These are phyloP conservation scores for Fraxinus velutina DNA, from an alignment of 305 asterid species.

Conservation along the genomic window DNA sequence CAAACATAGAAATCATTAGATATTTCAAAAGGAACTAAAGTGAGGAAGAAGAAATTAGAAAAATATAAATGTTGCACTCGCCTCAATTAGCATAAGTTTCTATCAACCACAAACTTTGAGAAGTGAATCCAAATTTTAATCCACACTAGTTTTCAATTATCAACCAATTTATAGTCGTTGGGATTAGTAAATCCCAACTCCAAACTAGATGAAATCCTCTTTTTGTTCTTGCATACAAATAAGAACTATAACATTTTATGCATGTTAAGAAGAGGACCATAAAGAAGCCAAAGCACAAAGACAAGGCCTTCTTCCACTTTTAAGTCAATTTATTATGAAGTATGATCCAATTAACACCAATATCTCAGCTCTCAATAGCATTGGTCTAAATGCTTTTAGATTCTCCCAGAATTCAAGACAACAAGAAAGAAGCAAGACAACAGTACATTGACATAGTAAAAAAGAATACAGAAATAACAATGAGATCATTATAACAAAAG, in stretches of 20 bases:
- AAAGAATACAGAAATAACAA: not conserved
- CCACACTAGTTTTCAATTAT: not conserved
- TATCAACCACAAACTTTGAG: not conserved
- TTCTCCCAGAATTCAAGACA: not conserved
- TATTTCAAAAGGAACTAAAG: not conserved
- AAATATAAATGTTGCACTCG: not conserved
- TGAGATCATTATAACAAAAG: not conserved
- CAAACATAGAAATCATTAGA: not conserved
- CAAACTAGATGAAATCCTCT: not conserved
- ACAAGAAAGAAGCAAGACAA: not conserved
- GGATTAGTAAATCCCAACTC: not conserved
- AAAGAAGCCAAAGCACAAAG: not conserved
- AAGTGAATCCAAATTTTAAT: not conserved
- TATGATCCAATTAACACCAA: not conserved
- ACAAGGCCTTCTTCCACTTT: not conserved
- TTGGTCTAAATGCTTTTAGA: not conserved
- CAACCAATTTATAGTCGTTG: not conserved
- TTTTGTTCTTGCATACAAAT: not conserved
- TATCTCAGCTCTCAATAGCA: conserved; percentile 5
- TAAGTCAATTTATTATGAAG: not conserved
- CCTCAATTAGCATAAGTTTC: not conserved
- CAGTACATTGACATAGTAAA: not conserved
- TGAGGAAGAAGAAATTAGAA: not conserved
- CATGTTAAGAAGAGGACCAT: not conserved
- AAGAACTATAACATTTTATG: not conserved